A percentile compares a stretch with the other conserved stretches of the same genome.
Conservation (phyloP, 2,329 filamentous ascomycete species). For the Ophiostoma australiae region DNA sequence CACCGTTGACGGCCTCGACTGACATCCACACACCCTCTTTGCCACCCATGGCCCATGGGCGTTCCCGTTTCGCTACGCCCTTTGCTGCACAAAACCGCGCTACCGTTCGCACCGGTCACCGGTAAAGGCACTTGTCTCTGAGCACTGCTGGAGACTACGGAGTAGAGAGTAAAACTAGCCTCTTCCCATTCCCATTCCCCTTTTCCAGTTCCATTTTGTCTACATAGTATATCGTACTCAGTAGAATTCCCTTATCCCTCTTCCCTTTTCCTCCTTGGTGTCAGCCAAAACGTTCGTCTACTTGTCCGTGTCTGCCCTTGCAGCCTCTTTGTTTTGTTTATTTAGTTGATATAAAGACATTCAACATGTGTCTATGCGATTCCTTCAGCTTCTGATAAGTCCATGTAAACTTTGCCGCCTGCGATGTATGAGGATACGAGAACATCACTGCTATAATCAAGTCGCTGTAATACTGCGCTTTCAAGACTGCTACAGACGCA, state of each 20-base stretch:
- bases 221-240: no score
- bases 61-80: slow-evolving; percentile 5
- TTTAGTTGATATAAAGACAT: background rate
- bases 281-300: background rate
- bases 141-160: background rate
- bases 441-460: no score
- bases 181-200: background rate
- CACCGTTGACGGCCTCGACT: background rate
- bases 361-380: no score
- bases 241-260: background rate
- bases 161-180: no score
- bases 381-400: no score
- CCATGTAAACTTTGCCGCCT: no score
- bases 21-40: slow-evolving; percentile 6
- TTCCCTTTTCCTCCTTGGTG: background rate
- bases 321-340: background rate
- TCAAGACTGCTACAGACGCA: background rate
- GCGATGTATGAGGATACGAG: no score
- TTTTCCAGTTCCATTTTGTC: background rate
- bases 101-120: slow-evolving; percentile 2
- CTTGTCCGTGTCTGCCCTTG: background rate
- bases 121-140: background rate
- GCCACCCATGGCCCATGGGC: background rate
- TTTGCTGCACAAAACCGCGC: slow-evolving; percentile 5
- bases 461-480: background rate